Evolutionary conservation across 257 asterid genomes (phyloP).

Genomic region (Solanum gandarillasii): DNA sequence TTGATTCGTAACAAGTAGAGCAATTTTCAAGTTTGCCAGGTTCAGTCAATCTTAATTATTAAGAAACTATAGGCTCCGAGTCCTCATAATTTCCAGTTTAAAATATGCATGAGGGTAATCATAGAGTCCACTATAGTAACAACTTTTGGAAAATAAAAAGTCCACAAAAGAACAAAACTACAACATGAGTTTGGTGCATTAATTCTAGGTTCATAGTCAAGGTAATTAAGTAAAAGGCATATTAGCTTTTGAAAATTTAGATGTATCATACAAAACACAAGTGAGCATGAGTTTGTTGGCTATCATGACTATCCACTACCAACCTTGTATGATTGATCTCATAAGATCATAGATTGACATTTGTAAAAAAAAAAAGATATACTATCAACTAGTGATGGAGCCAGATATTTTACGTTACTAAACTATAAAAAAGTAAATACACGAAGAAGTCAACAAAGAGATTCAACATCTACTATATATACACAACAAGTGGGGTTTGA

Average conservation of each 20-base stretch:
- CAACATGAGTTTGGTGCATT: neutral
- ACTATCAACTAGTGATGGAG: neutral
- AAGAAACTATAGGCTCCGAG: neutral
- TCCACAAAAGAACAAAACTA: neutral
- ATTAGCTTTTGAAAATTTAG: neutral
- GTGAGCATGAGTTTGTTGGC: neutral
- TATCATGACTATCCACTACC: neutral
- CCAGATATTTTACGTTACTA: neutral
- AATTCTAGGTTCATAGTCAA: neutral
- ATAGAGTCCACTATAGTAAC: neutral
- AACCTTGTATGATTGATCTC: neutral
- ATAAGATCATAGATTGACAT: neutral
- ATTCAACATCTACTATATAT: neutral
- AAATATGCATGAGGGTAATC: neutral
- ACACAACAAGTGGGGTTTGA: accelerated
- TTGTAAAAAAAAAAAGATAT: neutral
- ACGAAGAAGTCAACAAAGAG: neutral
- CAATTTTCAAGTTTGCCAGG: neutral
- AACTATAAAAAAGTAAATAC: neutral
- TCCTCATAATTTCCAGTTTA: neutral
- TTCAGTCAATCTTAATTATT: neutral
- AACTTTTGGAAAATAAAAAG: neutral
- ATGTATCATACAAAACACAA: neutral
- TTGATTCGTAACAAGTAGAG: neutral
- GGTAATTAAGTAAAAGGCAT: neutral